Evolutionary conservation across 2,329 filamentous ascomycete species (phyloP), one percentile per base, ranked within the genome.

Genomic region (Fusarium sp.): DNA sequence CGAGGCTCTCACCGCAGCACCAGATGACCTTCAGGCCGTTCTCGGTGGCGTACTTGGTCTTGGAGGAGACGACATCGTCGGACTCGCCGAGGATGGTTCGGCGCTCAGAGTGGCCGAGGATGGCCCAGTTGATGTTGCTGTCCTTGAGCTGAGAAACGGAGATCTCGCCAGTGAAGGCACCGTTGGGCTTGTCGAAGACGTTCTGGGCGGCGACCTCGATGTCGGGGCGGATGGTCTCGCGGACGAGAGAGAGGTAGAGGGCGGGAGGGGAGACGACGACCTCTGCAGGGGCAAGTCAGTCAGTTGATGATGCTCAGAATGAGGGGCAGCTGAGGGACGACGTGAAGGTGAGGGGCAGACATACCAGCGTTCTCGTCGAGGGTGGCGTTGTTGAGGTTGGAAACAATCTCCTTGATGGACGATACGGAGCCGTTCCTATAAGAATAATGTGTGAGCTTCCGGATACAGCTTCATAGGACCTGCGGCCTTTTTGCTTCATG

Each of bases 91-190:
- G 89, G 83, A 98, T 92, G 64, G 95, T 94, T 79, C 97, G 93
- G 80, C 97, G 94, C 90, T 99, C 97, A 72, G 94, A 97, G 91
- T 99, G 97, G 78, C 97, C 97, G 71, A 98, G 89, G 80, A 99
- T 92, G 72, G 93, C 90, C 97, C 97, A 99, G 82, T 91, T 91
- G 85, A 98, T 93, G 82, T 91, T 91, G 86, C 89, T 91, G 86
- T 98, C 97, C 86, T 94, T 92, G 81, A 99, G 92, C 88, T 98
- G 97, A 72, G 92, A 87, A 75, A 95, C 95, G 76, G 93, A 95
- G 87, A 98, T 97, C 88, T 99, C 97, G 81, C 97, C 97, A 38
- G 97, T 99, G 89, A 94, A 98, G 80, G 97, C 97, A 79, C 97
- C 97, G 85, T 97, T 95, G 84, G 95, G 95, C 90, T 96, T 96